A percentile compares a stretch with the other conserved stretches of the same genome.
Conservation (phyloP, 768 basidiomycete species). For the Mycena latifolia region DNA sequence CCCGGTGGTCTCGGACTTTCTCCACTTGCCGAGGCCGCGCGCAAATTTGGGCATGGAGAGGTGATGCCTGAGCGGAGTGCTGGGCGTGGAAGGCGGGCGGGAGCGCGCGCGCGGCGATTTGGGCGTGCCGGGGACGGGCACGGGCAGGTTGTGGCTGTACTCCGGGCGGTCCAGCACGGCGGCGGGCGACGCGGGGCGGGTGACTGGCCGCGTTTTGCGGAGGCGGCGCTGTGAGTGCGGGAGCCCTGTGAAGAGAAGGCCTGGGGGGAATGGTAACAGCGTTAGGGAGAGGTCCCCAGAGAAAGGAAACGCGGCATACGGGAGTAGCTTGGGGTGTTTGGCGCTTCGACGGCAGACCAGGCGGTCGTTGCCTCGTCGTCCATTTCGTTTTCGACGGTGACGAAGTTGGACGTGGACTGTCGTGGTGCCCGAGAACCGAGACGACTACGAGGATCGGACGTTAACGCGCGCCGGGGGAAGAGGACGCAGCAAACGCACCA, state of each 20-base stretch:
- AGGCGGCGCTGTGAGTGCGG: constrained; percentile 12
- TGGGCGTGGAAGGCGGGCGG: not conserved
- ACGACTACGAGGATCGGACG: constrained; percentile 2
- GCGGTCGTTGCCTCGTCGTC: constrained; percentile 16
- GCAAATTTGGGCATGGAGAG: constrained; percentile 28
- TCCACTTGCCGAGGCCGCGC: constrained; percentile 13
- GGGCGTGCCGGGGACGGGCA: constrained; percentile 1
- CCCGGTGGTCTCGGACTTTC: constrained; percentile 9
- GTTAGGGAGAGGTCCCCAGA: not conserved
- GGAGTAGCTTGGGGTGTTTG: constrained; percentile 32
- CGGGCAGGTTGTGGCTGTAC: constrained; percentile 22
- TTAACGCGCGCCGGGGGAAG: not conserved
- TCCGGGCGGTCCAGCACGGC: constrained; percentile 30
- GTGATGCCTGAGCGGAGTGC: not conserved
- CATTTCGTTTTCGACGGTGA: constrained; percentile 29
- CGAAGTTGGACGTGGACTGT: constrained; percentile 30
- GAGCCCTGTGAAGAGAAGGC: constrained; percentile 17
- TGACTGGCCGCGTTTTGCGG: constrained; percentile 21
- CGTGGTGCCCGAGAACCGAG: constrained; percentile 30
- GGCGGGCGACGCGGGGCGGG: constrained; percentile 25
- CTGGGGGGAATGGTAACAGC: not conserved
- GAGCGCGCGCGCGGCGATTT: not conserved
- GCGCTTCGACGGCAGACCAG: constrained; percentile 34
- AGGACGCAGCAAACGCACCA: constrained; percentile 15
- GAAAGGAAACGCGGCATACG: not conserved